Evolutionary conservation across 2,329 filamentous ascomycete genomes (phyloP).

Genomic region (Trichoderma afroharzianum): DNA sequence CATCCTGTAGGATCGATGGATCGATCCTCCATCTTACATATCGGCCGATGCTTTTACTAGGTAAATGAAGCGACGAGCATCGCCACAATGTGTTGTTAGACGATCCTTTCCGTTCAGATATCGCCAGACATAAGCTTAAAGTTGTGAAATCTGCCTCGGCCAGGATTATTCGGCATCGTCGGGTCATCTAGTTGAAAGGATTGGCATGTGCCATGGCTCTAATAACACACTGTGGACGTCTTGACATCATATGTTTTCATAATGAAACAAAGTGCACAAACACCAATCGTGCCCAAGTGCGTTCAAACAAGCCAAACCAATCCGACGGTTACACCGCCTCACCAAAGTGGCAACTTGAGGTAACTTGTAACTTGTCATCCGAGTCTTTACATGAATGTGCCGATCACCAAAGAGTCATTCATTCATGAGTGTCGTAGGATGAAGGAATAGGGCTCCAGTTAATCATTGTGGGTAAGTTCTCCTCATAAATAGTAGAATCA

Average conservation of each 20-base stretch:
- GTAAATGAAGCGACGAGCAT: background rate
- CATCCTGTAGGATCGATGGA: background rate
- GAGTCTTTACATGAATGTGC: background rate
- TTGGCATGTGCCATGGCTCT: background rate
- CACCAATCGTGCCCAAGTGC: background rate
- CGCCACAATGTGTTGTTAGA: background rate
- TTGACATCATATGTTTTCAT: background rate
- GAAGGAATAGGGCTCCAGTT: background rate
- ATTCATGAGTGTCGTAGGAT: background rate
- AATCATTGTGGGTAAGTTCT: too few species aligned
- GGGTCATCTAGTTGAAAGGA: background rate
- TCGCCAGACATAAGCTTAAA: background rate
- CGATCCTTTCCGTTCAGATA: background rate
- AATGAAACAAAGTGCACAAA: background rate
- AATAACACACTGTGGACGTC: background rate
- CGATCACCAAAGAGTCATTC: background rate
- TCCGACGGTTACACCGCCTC: background rate
- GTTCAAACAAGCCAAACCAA: background rate
- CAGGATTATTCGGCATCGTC: background rate
- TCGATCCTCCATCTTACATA: background rate
- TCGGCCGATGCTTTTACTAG: background rate
- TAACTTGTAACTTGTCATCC: background rate
- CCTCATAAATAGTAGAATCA: background rate
- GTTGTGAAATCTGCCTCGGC: background rate
- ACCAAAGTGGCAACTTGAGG: background rate